Evolutionary conservation across 1,284 basidiomycete species (phyloP), one percentile per base, ranked within the genome.

Genomic region (Fomitopsis palustris): DNA sequence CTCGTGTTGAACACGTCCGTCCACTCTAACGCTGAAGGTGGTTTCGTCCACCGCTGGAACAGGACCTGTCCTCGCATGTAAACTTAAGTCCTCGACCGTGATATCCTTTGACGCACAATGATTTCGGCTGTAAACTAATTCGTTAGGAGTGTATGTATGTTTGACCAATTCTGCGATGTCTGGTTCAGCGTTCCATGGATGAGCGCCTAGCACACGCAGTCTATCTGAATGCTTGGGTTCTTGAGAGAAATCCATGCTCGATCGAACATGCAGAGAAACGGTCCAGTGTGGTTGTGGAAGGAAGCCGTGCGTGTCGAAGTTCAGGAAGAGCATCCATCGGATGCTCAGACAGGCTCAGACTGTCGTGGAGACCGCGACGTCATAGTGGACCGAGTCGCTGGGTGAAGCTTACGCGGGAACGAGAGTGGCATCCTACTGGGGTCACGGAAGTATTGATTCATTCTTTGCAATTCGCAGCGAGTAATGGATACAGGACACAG

Each of bases 41-140:
- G 76, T 74, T 23, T 77, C 76, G 60, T 80, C 76, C 52, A 84
- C 78, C 51, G 80, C 77, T 17, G 77, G 74, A n/a, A 86, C 81
- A 21, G 81, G 81, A 19, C 82, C 79, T 61, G 31, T 38, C n/a
- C 16, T 25, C 2, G 23, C 45, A 38, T 38, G 35, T 2, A 12
- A 41, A 16, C 9, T 27, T 16, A 4, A 12, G n/a, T 39, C 37
- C 14, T 27, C 7, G 17, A 4, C 33, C 6, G 33, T 14, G 31
- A n/a, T 25, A 23, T n/a, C 16, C n/a, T 19, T 17, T 27, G 43
- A 45, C 59, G 53, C 23, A 57, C 59, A 54, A 66, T 86, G 84
- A 63, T 86, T 86, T 23, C 85, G 78, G 64, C 81, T 83, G 65
- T 85, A 87, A 10, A 86, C 76, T 23, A 86, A 77, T 38, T 84